Evolutionary conservation across 2,329 filamentous ascomycete genomes (phyloP), one percentile per base, ranked within the genome.

Genomic region (Trichophyton schoenleinii): DNA sequence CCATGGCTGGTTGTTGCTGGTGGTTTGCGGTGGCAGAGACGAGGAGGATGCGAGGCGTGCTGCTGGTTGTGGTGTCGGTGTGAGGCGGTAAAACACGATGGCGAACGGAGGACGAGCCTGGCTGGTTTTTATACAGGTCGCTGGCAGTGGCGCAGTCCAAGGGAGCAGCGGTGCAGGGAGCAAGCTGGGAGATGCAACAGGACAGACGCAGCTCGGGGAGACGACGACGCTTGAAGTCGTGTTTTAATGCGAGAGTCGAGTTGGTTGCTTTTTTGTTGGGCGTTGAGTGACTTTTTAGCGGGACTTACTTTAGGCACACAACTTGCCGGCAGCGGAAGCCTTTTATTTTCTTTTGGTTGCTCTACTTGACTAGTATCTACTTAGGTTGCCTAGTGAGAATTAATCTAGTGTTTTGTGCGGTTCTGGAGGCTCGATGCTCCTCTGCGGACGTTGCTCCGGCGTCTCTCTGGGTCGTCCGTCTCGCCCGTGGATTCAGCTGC

Each of bases 1-100:
- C 81, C 83, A 85, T 86, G 70, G 70, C 46, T 63, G 55, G 20
- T 52, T 15, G 11, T 25, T 57, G 25, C n/a, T 41, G 55, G 18
- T 15, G 20, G 55, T 11, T 9, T 15, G 41, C 28, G 8, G n/a
- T n/a, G 34, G n/a, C 11, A n/a, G 59, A 20, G 44, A 38, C 8
- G 44, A 60, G 57, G 44, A 60, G 57, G 62, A 49, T 38, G 53
- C 31, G 28, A 58, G 34, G 8, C 13, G 34, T 38, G 28, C 25
- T 34, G 34, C 34, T 13, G 34, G 34, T 18, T 18, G 34, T 13
- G 34, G 34, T 31, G 28, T 31, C 28, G 28, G 28, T 31, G 34
- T 13, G 34, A 38, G 34, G 34, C 34, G 34, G 34, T 38, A 38
- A 38, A 13, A 38, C 34, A 13, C 34, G 34, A 28, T 22, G 31